Base-by-base conservation (phyloP, 2,329 filamentous ascomycete genomes). In the Hypomyces rosellus region DNA sequence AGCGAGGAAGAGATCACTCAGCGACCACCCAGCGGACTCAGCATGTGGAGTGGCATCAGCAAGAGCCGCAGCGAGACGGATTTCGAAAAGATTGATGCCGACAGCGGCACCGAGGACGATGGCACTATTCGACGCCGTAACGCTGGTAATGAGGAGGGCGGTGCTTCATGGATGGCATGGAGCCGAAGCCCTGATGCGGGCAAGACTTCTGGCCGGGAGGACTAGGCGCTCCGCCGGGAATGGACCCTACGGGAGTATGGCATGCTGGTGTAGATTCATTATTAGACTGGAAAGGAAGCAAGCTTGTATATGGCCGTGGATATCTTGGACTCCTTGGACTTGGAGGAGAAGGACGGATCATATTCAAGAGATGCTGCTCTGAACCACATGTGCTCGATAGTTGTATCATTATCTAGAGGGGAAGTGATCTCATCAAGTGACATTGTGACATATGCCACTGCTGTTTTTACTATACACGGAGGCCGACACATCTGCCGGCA, bases 21-120 rank as follows among this genome's bases (percentile, higher is more conserved):
- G 54, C 69, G 76, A 46, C 72, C 70, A 30, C 65, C 72, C 53
- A 73, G 73, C 65, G 73, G 76, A n/a, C 66, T 74, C 43, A 75
- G 74, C 57, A 66, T 66, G 46, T 68, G 68, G 59, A 78, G 76
- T 54, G 81, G 74, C 3, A 70, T 95, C 60, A 85, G 81, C 60
- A 92, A 92, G 71, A 92, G 88, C 63, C 83, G 84, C 56, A 95
- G 88, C 65, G 90, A 96, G 64, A 81, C 80, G 16, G 92, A 95
- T 59, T 96, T 96, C 63, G 90, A 95, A 63, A 88, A 89, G 65
- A 88, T 95, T 58, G 87, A 93, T 55, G 82, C 84, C 34, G 86
- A 91, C 63, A 85, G 83, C 61, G 77, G 77, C 9, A 72, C 72
- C 22, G 83, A 81, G 61, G 79, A 80, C 42, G 74, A 72, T 33